Conservation (phyloP, 805 yeast species). For the Sugiyamaella marilandica region DNA sequence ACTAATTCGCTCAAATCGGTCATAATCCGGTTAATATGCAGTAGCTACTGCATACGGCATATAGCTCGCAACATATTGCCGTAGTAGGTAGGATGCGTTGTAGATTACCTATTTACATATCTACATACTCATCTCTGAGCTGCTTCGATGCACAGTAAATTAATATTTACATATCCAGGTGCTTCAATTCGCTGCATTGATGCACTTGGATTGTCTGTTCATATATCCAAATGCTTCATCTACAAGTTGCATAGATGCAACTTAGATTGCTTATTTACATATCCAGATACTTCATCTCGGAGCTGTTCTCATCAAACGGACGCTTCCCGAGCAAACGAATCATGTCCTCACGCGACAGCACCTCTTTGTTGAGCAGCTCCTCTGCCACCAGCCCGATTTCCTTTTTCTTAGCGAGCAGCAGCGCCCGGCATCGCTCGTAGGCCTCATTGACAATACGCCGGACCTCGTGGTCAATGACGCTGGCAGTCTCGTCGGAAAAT, state of each 20-base stretch:
- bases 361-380: constrained; percentile 80
- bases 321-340: constrained; percentile 81
- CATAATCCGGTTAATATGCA: too few species aligned
- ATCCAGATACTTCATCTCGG: constrained; percentile 70
- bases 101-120: background rate
- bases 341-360: constrained; percentile 91
- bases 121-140: constrained; percentile 75
- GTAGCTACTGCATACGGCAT: too few species aligned
- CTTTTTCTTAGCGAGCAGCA: constrained; percentile 62
- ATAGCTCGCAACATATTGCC: too few species aligned
- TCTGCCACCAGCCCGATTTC: constrained; percentile 86
- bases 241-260: too few species aligned
- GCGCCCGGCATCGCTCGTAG: constrained; percentile 61
- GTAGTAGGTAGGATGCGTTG: too few species aligned
- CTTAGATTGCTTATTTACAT: background rate
- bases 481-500: constrained; percentile 82
- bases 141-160: too few species aligned
- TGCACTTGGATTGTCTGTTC: too few species aligned
- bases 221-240: constrained; percentile 56
- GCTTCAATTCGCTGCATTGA: constrained; percentile 82
- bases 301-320: constrained; percentile 86
- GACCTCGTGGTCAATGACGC: constrained; percentile 76
- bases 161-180: constrained; percentile 35
- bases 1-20: too few species aligned
- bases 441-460: constrained; percentile 72